Conservation (phyloP, 495 filamentous ascomycete species). For the Aspergillus sclerotioniger region DNA sequence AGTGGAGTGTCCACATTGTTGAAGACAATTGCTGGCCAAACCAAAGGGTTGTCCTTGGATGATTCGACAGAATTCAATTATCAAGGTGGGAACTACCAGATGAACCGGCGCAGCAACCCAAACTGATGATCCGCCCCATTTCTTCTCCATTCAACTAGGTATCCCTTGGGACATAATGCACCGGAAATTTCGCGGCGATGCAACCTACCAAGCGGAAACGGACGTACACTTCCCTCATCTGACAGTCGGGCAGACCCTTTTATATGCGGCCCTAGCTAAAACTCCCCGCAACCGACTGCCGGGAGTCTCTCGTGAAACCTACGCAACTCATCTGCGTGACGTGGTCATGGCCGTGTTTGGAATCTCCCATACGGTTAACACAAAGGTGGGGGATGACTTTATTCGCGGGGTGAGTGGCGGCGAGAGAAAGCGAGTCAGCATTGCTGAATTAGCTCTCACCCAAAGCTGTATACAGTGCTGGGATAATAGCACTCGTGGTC, state of each 20-base stretch:
- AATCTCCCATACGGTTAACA: conserved; percentile 47
- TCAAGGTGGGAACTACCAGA: conserved; percentile 42
- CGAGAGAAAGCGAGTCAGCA: conserved; percentile 12
- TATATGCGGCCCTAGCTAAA: conserved; percentile 53
- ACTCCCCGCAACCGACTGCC: conserved; percentile 37
- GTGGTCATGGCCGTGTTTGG: conserved; percentile 61
- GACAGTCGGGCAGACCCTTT: conserved; percentile 58
- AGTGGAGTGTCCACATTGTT: conserved; percentile 53
- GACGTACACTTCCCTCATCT: conserved; percentile 60
- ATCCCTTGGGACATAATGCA: conserved; percentile 40
- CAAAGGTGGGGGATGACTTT: conserved; percentile 63
- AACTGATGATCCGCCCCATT: too few relatives aligned
- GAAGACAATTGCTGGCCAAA: conserved; percentile 64
- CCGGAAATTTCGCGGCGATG: conserved; percentile 58
- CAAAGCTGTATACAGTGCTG: conserved; percentile 67
- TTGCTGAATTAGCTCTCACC: conserved; percentile 55
- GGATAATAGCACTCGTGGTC: conserved; percentile 80
- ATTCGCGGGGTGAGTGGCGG: conserved; percentile 70
- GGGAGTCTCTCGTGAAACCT: conserved; percentile 40
- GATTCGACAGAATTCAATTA: conserved; percentile 58
- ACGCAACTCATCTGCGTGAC: conserved; percentile 42
- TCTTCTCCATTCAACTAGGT: not conserved
- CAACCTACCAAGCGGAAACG: conserved; percentile 41
- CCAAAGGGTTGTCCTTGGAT: conserved; percentile 59
- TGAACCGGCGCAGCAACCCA: not conserved